These are phyloP conservation scores for Daldinia childiae DNA, from an alignment of 495 filamentous ascomycete genomes.

Conservation along the genomic window DNA sequence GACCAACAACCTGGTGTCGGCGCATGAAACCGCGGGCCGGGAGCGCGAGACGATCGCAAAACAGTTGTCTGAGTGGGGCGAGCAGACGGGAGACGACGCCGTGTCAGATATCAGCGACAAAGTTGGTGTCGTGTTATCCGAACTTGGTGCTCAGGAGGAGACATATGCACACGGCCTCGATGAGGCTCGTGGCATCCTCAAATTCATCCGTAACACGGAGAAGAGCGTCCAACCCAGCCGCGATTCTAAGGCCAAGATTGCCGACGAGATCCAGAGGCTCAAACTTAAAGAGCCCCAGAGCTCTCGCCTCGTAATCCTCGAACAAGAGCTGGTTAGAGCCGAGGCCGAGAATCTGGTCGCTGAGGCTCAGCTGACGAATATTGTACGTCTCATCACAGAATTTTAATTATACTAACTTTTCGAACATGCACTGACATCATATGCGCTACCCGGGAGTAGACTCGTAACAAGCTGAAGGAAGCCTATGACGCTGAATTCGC, in stretches of 20 bases:
- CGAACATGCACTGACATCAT: neutral
- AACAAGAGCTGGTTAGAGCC: slow-evolving; percentile 94
- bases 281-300: slow-evolving; percentile 89
- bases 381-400: slow-evolving; percentile 61
- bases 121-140: slow-evolving; percentile 86
- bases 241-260: slow-evolving; percentile 82
- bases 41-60: slow-evolving; percentile 84
- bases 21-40: slow-evolving; percentile 81
- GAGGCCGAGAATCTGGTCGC: slow-evolving; percentile 96
- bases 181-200: slow-evolving; percentile 79
- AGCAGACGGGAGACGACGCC: slow-evolving; percentile 83
- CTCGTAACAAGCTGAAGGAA: slow-evolving; percentile 91
- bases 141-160: slow-evolving; percentile 93
- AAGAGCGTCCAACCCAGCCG: slow-evolving; percentile 89
- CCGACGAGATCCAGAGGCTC: slow-evolving; percentile 88
- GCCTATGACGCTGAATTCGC: slow-evolving; percentile 87
- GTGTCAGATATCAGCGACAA: slow-evolving; percentile 93
- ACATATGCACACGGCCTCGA: slow-evolving; percentile 85
- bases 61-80: slow-evolving; percentile 97
- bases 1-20: slow-evolving; percentile 82
- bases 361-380: slow-evolving; percentile 94
- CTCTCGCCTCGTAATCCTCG: slow-evolving; percentile 77
- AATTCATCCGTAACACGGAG: slow-evolving; percentile 93
- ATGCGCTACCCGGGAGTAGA: slow-evolving; percentile 57
- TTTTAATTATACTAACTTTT: neutral